These are phyloP conservation scores for Mallotus japonicus DNA, from an alignment of 441 rosid genomes.

Conservation along the genomic window DNA sequence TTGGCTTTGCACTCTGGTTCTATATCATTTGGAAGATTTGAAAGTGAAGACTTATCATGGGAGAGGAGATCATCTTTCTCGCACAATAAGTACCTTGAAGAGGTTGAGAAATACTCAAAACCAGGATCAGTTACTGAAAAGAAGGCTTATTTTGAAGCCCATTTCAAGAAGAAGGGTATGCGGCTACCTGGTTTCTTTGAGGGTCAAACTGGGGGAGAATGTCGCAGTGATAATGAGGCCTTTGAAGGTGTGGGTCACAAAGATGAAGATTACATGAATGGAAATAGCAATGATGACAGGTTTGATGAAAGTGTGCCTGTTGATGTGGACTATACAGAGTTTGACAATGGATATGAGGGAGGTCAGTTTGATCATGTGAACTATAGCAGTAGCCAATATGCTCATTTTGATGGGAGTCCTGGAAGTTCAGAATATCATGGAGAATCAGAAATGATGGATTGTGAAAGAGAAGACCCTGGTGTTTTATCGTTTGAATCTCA, in stretches of 20 bases:
- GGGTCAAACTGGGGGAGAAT: constrained; percentile 34
- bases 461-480: constrained; percentile 32
- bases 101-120: constrained; percentile 79
- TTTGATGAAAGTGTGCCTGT: constrained; percentile 30
- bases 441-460: constrained; percentile 25
- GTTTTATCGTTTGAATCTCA: constrained; percentile 31
- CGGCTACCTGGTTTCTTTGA: constrained; percentile 43
- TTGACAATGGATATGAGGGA: constrained; percentile 19
- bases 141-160: constrained; percentile 80
- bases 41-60: constrained; percentile 68
- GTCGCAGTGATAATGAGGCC: constrained; percentile 28
- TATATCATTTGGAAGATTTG: constrained; percentile 86
- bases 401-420: constrained; percentile 44
- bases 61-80: constrained; percentile 80
- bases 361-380: constrained; percentile 26
- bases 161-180: constrained; percentile 70
- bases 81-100: constrained; percentile 84
- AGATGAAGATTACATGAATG: constrained; percentile 32
- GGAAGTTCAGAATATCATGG: constrained; percentile 40
- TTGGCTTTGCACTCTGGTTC: constrained; percentile 67
- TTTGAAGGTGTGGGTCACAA: constrained; percentile 25
- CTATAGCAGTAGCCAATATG: constrained; percentile 28
- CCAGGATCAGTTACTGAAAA: constrained; percentile 79
- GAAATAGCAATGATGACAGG: constrained; percentile 25
- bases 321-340: constrained; percentile 14